Conservation (phyloP, 202 grass and related monocot genomes). For the Dendrocalamus latiflorus region DNA sequence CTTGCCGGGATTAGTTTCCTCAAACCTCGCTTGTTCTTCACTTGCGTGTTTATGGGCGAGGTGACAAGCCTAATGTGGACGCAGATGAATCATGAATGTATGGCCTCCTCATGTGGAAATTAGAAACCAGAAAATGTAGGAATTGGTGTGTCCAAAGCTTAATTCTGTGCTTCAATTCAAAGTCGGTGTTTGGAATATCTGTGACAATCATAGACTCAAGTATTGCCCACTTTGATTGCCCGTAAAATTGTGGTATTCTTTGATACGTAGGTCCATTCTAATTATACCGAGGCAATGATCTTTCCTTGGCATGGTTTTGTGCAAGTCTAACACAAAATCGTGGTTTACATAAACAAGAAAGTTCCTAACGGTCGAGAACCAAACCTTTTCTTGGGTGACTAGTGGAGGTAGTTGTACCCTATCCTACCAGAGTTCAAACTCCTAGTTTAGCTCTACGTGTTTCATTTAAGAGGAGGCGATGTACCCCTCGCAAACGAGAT, state of each 20-base stretch:
- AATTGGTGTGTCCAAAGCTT: background rate
- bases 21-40: background rate
- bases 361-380: background rate
- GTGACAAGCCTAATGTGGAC: too few species aligned
- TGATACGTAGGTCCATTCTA: background rate
- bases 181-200: background rate
- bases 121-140: background rate
- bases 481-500: too few species aligned
- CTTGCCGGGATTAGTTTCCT: background rate
- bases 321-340: background rate
- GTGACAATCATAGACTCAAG: background rate
- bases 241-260: background rate
- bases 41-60: background rate
- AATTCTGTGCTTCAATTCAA: background rate
- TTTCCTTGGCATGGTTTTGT: background rate
- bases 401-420: too few species aligned
- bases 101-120: background rate
- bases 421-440: too few species aligned
- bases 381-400: too few species aligned
- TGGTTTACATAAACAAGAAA: background rate
- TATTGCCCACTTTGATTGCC: background rate
- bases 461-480: too few species aligned
- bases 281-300: background rate
- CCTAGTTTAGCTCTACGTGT: too few species aligned
- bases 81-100: background rate